Evolutionary conservation across 768 basidiomycete species (phyloP).

Genomic region (Boletellus sp.): DNA sequence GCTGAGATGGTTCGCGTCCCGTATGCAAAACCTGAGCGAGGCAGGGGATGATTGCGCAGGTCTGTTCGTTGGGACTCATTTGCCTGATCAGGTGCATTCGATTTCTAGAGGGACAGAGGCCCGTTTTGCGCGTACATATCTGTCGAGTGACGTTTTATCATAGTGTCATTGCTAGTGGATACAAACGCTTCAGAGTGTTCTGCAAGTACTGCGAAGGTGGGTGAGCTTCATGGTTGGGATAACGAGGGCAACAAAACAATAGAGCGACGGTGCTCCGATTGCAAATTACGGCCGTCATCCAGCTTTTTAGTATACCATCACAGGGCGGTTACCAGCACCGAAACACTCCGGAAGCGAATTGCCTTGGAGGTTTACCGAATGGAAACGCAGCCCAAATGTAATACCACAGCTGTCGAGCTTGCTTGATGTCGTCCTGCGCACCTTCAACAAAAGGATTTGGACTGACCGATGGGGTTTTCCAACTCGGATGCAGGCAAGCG

Average conservation of each 20-base stretch:
- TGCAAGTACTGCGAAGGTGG: no score
- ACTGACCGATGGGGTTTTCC: slow-evolving; percentile 13
- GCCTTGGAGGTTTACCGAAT: not conserved
- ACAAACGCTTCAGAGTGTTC: no score
- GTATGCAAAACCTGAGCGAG: no score
- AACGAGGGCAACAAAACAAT: not conserved
- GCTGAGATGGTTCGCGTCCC: no score
- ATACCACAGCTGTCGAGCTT: slow-evolving; percentile 19
- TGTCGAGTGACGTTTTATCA: no score
- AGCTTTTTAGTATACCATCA: slow-evolving; percentile 9
- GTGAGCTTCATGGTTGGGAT: not conserved
- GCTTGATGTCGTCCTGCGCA: slow-evolving; percentile 24
- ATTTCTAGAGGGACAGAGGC: no score
- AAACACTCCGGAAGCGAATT: slow-evolving; percentile 2
- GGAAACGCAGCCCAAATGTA: slow-evolving; percentile 17
- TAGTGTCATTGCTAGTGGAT: no score
- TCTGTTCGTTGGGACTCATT: no score
- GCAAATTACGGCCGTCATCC: slow-evolving; percentile 30
- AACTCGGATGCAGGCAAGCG: no score
- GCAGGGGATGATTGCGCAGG: no score
- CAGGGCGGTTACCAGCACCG: slow-evolving; percentile 17
- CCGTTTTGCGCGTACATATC: no score
- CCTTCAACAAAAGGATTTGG: not conserved
- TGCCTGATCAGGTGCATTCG: no score
- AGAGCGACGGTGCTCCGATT: slow-evolving; percentile 19